A percentile compares a stretch with the other conserved stretches of the same genome.
Conservation (phyloP, 2,329 filamentous ascomycete species). For the Paecilomyces sp. region DNA sequence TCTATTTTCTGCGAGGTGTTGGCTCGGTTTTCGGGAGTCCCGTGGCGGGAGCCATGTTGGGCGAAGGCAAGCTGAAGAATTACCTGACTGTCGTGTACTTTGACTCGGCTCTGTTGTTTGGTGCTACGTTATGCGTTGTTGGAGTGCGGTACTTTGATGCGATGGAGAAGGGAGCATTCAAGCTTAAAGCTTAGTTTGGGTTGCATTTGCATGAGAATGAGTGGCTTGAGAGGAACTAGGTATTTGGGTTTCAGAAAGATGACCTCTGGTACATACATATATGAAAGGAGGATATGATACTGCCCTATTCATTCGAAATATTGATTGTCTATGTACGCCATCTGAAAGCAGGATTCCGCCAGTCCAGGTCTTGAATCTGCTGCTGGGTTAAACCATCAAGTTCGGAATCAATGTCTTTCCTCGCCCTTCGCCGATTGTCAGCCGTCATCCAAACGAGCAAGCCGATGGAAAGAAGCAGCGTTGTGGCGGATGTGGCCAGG, state of each 20-base stretch:
- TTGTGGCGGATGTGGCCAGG: conserved; percentile 52
- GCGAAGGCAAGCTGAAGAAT: background rate
- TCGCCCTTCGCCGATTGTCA: conserved; percentile 55
- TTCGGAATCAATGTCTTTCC: conserved; percentile 49
- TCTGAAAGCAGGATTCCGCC: conserved; percentile 59
- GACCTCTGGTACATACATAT: too few species aligned
- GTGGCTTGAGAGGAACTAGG: background rate
- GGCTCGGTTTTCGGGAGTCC: conserved; percentile 33
- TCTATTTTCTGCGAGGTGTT: conserved; percentile 34
- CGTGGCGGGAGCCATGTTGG: conserved; percentile 13
- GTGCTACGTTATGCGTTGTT: background rate
- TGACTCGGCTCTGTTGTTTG: background rate
- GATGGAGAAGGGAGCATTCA: background rate
- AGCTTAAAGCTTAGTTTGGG: background rate
- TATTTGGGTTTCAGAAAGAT: too few species aligned
- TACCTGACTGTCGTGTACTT: background rate
- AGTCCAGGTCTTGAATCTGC: conserved; percentile 56
- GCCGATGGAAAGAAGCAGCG: conserved; percentile 44
- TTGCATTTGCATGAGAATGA: background rate
- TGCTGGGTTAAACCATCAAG: conserved; percentile 47
- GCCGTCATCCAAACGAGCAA: conserved; percentile 55
- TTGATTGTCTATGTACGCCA: conserved; percentile 42
- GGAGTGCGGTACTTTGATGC: background rate
- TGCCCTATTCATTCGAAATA: background rate
- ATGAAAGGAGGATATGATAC: too few species aligned